Evolutionary conservation across 163 green algal species (phyloP).

Genomic region (Prototheca wickerhamii): DNA sequence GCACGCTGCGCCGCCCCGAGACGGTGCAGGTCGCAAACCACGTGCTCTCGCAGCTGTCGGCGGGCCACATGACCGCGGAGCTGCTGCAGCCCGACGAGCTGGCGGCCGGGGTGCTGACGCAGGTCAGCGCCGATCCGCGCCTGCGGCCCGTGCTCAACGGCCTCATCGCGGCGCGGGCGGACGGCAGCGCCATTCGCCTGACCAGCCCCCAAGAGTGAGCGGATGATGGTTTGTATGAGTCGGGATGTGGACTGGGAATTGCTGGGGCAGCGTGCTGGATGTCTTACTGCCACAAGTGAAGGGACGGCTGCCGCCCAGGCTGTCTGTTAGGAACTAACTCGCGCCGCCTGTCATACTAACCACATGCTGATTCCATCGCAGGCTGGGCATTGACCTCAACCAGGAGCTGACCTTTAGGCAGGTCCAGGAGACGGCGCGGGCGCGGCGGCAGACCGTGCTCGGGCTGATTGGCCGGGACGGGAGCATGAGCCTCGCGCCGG

Average conservation of each 20-base stretch:
- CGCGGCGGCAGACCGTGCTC: slow-evolving; percentile 1
- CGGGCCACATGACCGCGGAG: slow-evolving; percentile 30
- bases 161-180: neutral
- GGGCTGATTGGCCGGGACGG: neutral
- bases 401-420: neutral
- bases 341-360: too few species aligned
- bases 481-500: neutral
- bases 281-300: too few species aligned
- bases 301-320: too few species aligned
- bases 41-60: slow-evolving; percentile 17
- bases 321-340: too few species aligned
- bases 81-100: slow-evolving; percentile 46
- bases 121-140: slow-evolving; percentile 20
- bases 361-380: too few species aligned
- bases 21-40: slow-evolving; percentile 13
- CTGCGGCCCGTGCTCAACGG: slow-evolving; percentile 2
- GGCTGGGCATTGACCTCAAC: neutral
- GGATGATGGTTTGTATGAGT: too few species aligned
- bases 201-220: too few species aligned
- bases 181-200: neutral
- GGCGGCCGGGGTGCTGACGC: slow-evolving; percentile 36
- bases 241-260: too few species aligned
- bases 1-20: slow-evolving; percentile 5
- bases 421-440: slow-evolving; percentile 1
- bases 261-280: too few species aligned